Conservation (phyloP, 2,329 filamentous ascomycete species). For the Epichloe hybrida region DNA sequence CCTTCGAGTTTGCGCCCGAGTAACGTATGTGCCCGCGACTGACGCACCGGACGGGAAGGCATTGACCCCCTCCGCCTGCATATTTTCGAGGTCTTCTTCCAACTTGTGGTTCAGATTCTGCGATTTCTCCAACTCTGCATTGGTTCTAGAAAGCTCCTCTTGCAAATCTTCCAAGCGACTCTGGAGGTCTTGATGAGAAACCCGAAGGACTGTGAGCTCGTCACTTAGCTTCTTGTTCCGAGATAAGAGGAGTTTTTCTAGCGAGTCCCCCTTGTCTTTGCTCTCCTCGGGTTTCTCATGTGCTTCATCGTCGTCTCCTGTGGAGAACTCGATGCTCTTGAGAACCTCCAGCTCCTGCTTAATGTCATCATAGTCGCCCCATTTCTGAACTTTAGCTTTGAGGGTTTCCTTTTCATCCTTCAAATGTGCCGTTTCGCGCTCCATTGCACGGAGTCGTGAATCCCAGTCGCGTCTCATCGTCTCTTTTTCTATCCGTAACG, state of each 20-base stretch:
- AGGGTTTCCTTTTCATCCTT: conserved; percentile 71
- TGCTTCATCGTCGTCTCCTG: conserved; percentile 66
- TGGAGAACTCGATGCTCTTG: conserved; percentile 95
- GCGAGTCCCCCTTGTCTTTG: conserved; percentile 51
- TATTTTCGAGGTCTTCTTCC: conserved; percentile 77
- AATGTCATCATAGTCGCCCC: conserved; percentile 89
- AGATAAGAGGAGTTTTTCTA: conserved; percentile 82
- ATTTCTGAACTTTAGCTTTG: conserved; percentile 71
- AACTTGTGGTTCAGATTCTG: conserved; percentile 76
- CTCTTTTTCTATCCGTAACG: conserved; percentile 70
- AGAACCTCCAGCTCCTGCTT: conserved; percentile 93
- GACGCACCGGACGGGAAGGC: conserved; percentile 82
- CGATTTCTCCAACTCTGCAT: conserved; percentile 73
- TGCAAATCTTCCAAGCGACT: conserved; percentile 65
- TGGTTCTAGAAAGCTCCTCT: conserved; percentile 69
- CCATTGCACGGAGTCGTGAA: conserved; percentile 59
- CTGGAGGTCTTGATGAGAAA: conserved; percentile 88
- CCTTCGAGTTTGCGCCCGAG: conserved; percentile 44
- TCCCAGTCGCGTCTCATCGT: conserved; percentile 65
- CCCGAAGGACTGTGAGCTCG: conserved; percentile 80
- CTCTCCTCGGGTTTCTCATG: conserved; percentile 25
- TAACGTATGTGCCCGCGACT: conserved; percentile 81
- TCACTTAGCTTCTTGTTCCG: conserved; percentile 95
- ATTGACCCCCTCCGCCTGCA: conserved; percentile 76
- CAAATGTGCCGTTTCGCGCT: conserved; percentile 62